phyloP scores from a whole-genome alignment of 2,329 filamentous ascomycete genomes.

The Mycosphaerelloides madeirae region DNA sequence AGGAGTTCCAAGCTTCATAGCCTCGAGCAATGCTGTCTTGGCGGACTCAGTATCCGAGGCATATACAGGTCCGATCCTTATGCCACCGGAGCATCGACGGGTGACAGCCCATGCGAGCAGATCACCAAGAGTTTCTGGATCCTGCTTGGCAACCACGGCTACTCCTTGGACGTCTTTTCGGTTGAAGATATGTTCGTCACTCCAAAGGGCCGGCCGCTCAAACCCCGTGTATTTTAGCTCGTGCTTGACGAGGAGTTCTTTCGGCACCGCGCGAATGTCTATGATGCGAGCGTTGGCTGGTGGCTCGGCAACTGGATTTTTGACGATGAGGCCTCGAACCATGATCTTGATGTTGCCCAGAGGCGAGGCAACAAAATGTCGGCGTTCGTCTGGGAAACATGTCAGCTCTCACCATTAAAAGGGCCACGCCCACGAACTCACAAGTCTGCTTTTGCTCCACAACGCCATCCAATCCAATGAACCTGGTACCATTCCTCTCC shows the following conservation, averaged over 20 bases:
- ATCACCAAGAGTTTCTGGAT: slow-evolving; percentile 9
- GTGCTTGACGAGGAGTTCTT: slow-evolving; percentile 20
- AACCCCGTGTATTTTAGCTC: slow-evolving; percentile 33
- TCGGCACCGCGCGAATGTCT: slow-evolving; percentile 25
- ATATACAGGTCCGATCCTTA: slow-evolving; percentile 36
- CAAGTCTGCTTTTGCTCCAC: slow-evolving; percentile 34
- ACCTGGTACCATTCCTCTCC: slow-evolving; percentile 13
- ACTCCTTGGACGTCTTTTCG: slow-evolving; percentile 30
- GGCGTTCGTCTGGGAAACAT: slow-evolving; percentile 22
- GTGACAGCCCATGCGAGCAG: slow-evolving; percentile 31
- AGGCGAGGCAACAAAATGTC: slow-evolving; percentile 29
- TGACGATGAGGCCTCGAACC: slow-evolving; percentile 18
- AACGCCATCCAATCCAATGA: slow-evolving; percentile 36
- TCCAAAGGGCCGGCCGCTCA: slow-evolving; percentile 31
- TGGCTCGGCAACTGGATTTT: slow-evolving; percentile 1
- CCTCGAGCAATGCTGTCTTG: slow-evolving; percentile 21
- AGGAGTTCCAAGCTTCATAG: slow-evolving; percentile 25
- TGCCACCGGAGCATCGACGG: slow-evolving; percentile 30
- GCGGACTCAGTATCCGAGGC: slow-evolving; percentile 27
- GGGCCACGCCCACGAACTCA: neutral
- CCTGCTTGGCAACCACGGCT: slow-evolving; percentile 16
- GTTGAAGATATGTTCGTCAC: slow-evolving; percentile 24
- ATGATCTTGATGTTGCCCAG: slow-evolving; percentile 29
- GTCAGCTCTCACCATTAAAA: neutral
- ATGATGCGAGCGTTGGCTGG: slow-evolving; percentile 7